A percentile compares a stretch with the other conserved stretches of the same genome.
Evolutionary conservation across 2,329 filamentous ascomycete genomes (phyloP).

Genomic region (Talaromyces sp.): DNA sequence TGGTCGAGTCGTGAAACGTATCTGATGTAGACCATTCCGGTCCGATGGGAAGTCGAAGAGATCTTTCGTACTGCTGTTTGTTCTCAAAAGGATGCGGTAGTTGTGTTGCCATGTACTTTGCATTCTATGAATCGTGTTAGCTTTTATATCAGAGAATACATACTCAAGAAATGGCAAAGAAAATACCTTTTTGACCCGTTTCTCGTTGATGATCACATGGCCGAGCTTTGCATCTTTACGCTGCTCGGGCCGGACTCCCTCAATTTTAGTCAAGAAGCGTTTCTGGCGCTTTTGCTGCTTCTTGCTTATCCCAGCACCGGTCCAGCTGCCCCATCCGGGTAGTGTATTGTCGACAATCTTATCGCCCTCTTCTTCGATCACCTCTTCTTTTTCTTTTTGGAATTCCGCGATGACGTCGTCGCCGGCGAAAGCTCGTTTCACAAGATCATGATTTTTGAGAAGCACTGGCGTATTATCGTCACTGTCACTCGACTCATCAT

Average conservation of each 20-base stretch:
- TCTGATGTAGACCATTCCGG: constrained; percentile 97
- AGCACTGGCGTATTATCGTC: constrained; percentile 37
- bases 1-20: constrained; percentile 82
- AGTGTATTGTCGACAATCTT: constrained; percentile 78
- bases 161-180: constrained; percentile 1
- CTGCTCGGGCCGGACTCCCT: constrained; percentile 69
- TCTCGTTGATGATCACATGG: constrained; percentile 88
- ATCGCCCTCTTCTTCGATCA: constrained; percentile 71
- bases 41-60: constrained; percentile 77
- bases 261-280: constrained; percentile 43
- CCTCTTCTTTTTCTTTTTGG: constrained; percentile 67
- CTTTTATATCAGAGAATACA: background rate
- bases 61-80: constrained; percentile 81
- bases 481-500: constrained; percentile 34
- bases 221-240: constrained; percentile 78
- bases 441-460: constrained; percentile 56
- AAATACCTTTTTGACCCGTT: constrained; percentile 74
- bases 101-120: constrained; percentile 75
- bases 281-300: constrained; percentile 56
- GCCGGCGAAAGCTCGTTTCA: constrained; percentile 80
- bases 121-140: constrained; percentile 51
- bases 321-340: constrained; percentile 91
- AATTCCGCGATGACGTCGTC: constrained; percentile 80
- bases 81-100: constrained; percentile 89
- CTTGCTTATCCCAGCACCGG: constrained; percentile 73